These are phyloP conservation scores for Citrullus amarus DNA, from an alignment of 306 rosid genomes.

Conservation along the genomic window DNA sequence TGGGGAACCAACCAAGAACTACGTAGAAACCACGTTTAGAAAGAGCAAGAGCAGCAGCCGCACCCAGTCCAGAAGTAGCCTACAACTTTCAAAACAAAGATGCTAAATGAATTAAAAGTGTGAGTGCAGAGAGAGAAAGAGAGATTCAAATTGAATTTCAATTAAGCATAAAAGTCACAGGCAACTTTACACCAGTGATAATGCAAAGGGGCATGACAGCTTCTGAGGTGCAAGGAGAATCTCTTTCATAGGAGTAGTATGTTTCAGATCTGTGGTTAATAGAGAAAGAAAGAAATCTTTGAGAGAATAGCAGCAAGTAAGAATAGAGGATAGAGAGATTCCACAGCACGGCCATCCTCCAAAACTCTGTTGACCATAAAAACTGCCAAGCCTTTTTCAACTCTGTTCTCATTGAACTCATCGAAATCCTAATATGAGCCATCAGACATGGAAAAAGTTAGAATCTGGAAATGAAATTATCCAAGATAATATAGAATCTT, in stretches of 20 bases:
- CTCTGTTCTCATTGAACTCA: conserved; percentile 20
- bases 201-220: conserved; percentile 45
- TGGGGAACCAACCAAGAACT: conserved; percentile 36
- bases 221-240: conserved; percentile 29
- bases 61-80: conserved; percentile 96
- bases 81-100: conserved; percentile 14
- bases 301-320: conserved; percentile 27
- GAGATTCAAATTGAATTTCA: neutral
- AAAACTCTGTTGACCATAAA: conserved; percentile 35
- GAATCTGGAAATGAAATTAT: neutral
- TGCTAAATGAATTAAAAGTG: neutral
- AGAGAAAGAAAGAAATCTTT: conserved; percentile 11
- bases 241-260: conserved; percentile 7
- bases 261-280: neutral
- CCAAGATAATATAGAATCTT: neutral
- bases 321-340: conserved; percentile 25
- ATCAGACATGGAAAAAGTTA: neutral
- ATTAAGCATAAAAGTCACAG: neutral
- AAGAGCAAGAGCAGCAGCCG: conserved; percentile 58
- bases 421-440: neutral
- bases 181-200: conserved; percentile 57
- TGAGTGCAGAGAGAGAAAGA: neutral
- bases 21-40: conserved; percentile 58
- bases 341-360: conserved; percentile 75
- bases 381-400: conserved; percentile 25